Percentiles rank a stretch among this genome's conserved stretches.
Conservation (phyloP, 2,329 filamentous ascomycete species). For the Trichophyton equinum region DNA sequence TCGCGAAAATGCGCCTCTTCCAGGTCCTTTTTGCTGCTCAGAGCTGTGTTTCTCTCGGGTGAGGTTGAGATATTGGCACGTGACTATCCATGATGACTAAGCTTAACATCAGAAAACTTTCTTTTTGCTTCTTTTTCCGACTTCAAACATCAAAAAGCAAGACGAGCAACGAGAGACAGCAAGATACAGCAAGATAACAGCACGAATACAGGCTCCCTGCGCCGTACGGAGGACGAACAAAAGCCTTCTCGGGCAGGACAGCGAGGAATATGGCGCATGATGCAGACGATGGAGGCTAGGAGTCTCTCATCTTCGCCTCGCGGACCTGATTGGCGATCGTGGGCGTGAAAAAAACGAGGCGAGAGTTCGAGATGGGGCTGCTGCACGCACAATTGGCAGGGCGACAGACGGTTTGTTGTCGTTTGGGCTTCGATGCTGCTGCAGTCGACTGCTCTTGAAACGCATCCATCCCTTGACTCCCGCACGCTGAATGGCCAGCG, state of each 20-base stretch:
- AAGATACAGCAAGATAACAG: neutral
- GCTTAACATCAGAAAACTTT: neutral
- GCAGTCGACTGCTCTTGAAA: neutral
- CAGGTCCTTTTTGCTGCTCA: neutral
- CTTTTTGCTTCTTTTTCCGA: neutral
- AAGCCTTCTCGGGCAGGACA: neutral
- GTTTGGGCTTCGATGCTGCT: slow-evolving; percentile 4
- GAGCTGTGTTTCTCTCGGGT: neutral
- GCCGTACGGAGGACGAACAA: no score
- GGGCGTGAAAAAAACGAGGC: slow-evolving; percentile 3
- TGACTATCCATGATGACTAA: neutral
- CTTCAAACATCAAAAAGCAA: neutral
- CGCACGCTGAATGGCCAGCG: neutral
- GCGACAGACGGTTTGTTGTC: neutral
- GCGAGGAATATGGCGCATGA: neutral
- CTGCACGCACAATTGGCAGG: neutral
- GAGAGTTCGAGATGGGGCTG: neutral
- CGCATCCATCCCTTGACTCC: neutral
- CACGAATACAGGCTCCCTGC: no score
- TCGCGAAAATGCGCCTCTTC: neutral
- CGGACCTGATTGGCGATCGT: slow-evolving; percentile 12
- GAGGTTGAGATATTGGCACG: neutral
- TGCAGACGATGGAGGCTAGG: neutral
- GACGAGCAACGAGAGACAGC: neutral
- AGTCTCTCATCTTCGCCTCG: neutral